Conservation (phyloP, 495 filamentous ascomycete genomes). For the Hapsidospora chrysogenum region DNA sequence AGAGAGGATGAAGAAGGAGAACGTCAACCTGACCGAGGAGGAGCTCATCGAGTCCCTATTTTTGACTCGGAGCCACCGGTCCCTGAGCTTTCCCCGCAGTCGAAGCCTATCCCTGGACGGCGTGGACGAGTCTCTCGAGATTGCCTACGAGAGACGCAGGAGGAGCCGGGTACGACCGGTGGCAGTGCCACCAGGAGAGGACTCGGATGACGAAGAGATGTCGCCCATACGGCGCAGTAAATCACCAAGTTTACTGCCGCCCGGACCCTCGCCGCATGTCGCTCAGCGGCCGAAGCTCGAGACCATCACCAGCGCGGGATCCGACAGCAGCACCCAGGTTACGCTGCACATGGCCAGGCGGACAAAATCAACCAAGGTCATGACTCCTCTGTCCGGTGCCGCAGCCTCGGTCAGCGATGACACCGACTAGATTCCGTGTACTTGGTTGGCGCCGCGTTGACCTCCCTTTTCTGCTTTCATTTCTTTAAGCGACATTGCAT, state of each 20-base stretch:
- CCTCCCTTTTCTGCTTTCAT: not conserved
- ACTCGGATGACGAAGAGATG: conserved; percentile 13
- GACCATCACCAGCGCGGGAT: conserved; percentile 14
- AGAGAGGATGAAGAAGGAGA: conserved; percentile 20
- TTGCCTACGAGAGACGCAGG: not conserved
- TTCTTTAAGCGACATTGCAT: not conserved
- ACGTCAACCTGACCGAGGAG: conserved; percentile 11
- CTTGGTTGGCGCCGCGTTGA: not conserved
- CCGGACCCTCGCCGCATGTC: conserved; percentile 7
- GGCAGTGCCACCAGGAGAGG: not conserved
- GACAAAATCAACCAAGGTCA: not conserved
- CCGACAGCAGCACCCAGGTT: not conserved
- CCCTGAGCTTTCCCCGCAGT: conserved; percentile 12
- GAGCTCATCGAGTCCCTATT: conserved; percentile 9
- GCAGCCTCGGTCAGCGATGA: not conserved
- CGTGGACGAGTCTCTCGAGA: conserved; percentile 9
- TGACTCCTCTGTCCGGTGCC: not conserved
- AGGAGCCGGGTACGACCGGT: not conserved
- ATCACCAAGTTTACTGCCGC: conserved; percentile 6
- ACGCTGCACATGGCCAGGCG: not conserved
- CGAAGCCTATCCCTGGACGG: conserved; percentile 18
- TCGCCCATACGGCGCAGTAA: conserved; percentile 7
- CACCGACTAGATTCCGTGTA: not conserved
- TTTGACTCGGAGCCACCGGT: conserved; percentile 4
- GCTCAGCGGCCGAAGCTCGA: conserved; percentile 17